Evolutionary conservation across 2,329 filamentous ascomycete species (phyloP).

Genomic region (Thielaviopsis cerberus): DNA sequence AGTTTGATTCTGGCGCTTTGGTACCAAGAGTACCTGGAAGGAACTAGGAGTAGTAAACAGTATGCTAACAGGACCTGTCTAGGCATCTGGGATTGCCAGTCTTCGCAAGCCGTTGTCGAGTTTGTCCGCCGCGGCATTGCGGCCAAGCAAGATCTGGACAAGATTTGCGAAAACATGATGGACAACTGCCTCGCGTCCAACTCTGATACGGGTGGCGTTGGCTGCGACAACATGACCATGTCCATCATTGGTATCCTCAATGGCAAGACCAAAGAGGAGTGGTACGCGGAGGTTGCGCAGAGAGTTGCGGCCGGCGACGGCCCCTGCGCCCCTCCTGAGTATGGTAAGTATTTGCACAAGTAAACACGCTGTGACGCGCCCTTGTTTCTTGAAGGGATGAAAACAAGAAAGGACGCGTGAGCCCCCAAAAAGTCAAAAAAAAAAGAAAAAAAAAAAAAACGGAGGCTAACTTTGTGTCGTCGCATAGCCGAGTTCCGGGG

Average conservation of each 20-base stretch:
- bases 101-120: constrained; percentile 89
- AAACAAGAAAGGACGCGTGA: no score
- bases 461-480: constrained; percentile 12
- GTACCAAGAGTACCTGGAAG: no score
- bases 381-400: background rate
- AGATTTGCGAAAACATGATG: constrained; percentile 99
- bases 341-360: constrained; percentile 57
- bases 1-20: constrained; percentile 23
- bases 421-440: no score
- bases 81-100: constrained; percentile 99
- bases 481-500: constrained; percentile 63
- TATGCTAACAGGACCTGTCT: constrained; percentile 15
- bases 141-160: constrained; percentile 81
- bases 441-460: background rate
- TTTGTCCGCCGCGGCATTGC: constrained; percentile 93
- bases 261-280: constrained; percentile 88
- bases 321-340: constrained; percentile 95
- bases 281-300: constrained; percentile 90
- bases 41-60: no score
- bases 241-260: constrained; percentile 71
- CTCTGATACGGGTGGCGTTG: constrained; percentile 92
- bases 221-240: constrained; percentile 99
- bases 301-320: constrained; percentile 92
- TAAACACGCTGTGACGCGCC: constrained; percentile 1
- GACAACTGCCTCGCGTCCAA: constrained; percentile 97